Evolutionary conservation across 257 asterid genomes (phyloP).

Genomic region (Haberlea rhodopensis): DNA sequence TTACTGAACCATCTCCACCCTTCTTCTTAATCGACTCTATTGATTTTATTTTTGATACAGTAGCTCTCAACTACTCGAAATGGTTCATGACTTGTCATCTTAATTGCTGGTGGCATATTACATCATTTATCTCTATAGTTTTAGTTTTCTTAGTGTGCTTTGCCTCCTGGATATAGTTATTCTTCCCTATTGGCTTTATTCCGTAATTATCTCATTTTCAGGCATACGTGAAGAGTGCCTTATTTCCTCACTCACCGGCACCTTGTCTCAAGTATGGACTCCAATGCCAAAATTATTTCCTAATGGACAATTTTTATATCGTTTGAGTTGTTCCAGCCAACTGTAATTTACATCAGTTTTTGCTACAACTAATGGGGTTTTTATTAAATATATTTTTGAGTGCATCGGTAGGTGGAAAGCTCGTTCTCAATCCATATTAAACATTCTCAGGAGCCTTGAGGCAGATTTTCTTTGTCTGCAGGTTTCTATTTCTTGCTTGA

Average conservation of each 20-base stretch:
- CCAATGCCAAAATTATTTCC: slow-evolving; percentile 13
- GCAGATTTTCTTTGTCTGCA: slow-evolving; percentile 88
- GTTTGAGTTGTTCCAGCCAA: neutral
- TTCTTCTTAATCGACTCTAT: slow-evolving; percentile 1
- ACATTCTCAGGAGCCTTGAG: slow-evolving; percentile 63
- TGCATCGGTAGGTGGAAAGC: slow-evolving; percentile 78
- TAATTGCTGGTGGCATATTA: slow-evolving; percentile 7
- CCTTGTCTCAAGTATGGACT: slow-evolving; percentile 70
- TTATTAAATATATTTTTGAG: neutral
- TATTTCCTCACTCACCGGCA: slow-evolving; percentile 79
- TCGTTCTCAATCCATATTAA: slow-evolving; percentile 69
- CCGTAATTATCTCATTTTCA: slow-evolving; percentile 33
- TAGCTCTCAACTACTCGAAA: neutral
- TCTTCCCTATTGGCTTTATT: neutral
- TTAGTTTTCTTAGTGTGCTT: neutral
- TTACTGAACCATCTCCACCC: neutral
- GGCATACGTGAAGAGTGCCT: slow-evolving; percentile 74
- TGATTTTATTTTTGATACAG: neutral
- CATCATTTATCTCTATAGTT: neutral
- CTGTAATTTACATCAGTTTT: neutral
- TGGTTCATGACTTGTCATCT: slow-evolving; percentile 7
- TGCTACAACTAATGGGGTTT: neutral
- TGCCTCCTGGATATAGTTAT: neutral
- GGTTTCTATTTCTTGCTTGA: slow-evolving; percentile 37
- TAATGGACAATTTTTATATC: neutral